phyloP scores from a whole-genome alignment of 2,329 filamentous ascomycete genomes.

The Cladosporium velox region DNA sequence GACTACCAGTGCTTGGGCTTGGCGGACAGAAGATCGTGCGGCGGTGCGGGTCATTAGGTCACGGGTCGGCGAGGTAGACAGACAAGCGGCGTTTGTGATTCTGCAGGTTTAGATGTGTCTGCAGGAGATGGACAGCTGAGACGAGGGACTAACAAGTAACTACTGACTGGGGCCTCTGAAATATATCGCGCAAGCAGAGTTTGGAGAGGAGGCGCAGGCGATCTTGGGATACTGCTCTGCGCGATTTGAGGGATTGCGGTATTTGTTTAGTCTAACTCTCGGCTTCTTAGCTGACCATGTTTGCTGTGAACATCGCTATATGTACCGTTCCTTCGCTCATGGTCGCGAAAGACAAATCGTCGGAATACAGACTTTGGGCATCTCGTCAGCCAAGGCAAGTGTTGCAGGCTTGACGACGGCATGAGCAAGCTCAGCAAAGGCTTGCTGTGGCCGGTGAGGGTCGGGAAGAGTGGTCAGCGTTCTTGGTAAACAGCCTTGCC shows the following conservation, averaged over 20 bases:
- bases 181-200: constrained; percentile 1
- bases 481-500: constrained; percentile 9
- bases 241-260: not conserved
- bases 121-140: not conserved
- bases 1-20: not conserved
- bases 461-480: not conserved
- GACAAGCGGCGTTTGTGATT: not conserved
- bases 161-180: not conserved
- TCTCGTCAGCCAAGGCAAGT: not conserved
- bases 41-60: not conserved
- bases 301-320: not conserved
- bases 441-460: not conserved
- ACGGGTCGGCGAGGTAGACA: not conserved
- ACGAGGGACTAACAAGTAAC: not conserved
- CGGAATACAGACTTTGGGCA: not conserved
- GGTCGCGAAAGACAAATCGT: not conserved
- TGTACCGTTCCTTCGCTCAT: not conserved
- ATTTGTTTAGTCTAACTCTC: not conserved
- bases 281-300: not conserved
- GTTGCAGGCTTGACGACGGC: not conserved
- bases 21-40: not conserved
- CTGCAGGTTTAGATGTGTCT: constrained; percentile 1
- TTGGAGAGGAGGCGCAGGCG: not conserved
- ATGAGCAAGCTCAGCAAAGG: constrained; percentile 7
- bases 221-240: not conserved